These are phyloP conservation scores for Pseudocercospora fijiensis DNA, from an alignment of 2,329 filamentous ascomycete species.

Conservation along the genomic window DNA sequence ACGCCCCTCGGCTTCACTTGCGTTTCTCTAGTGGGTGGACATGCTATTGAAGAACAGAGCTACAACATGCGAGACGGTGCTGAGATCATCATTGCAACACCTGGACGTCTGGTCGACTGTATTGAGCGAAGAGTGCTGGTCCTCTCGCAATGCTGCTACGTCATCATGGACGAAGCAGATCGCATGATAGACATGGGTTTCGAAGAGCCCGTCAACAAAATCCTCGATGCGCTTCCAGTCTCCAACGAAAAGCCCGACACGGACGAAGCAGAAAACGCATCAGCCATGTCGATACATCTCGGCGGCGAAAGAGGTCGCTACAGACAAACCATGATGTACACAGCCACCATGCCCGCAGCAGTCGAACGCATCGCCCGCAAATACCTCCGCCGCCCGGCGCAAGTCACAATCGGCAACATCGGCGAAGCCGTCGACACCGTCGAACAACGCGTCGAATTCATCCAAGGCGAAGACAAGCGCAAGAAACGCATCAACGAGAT, in stretches of 20 bases:
- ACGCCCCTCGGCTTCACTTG: conserved; percentile 87
- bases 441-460: conserved; percentile 92
- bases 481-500: conserved; percentile 96
- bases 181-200: conserved; percentile 99
- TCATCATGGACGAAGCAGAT: conserved; percentile 99
- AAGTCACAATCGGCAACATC: conserved; percentile 88
- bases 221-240: conserved; percentile 89
- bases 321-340: conserved; percentile 99
- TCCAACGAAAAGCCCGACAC: conserved; percentile 93
- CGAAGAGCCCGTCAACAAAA: conserved; percentile 96
- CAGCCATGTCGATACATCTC: conserved; percentile 78
- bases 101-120: conserved; percentile 93
- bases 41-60: conserved; percentile 89
- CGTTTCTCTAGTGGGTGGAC: conserved; percentile 96
- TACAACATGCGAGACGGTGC: conserved; percentile 88
- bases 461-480: conserved; percentile 86
- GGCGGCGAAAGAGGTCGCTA: conserved; percentile 71
- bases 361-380: conserved; percentile 97
- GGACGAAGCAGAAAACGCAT: conserved; percentile 82
- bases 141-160: conserved; percentile 92
- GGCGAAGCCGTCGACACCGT: conserved; percentile 97
- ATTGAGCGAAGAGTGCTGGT: conserved; percentile 91
- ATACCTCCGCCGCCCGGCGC: conserved; percentile 88
- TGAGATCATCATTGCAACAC: conserved; percentile 98
- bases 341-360: conserved; percentile 89